phyloP scores from a whole-genome alignment of 169 alveolate species.

The Cyclospora cayetanensis region DNA sequence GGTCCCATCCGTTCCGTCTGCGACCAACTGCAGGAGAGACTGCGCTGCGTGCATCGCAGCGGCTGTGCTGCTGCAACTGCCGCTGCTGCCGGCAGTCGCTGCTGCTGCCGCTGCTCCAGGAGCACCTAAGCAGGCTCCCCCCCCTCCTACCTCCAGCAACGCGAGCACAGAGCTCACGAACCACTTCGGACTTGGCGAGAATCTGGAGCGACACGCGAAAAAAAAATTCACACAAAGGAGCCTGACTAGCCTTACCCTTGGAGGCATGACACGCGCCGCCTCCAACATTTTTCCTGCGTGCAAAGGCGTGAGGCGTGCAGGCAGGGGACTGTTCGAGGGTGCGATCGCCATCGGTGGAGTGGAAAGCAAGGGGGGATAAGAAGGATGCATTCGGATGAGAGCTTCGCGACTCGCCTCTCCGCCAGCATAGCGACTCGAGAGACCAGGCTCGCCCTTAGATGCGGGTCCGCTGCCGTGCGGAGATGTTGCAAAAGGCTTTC shows the following conservation, averaged over 20 bases:
- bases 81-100: background rate
- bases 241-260: background rate
- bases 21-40: background rate
- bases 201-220: background rate
- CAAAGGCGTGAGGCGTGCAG: no score
- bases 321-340: no score
- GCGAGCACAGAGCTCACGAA: conserved; percentile 8
- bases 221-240: background rate
- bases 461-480: conserved; percentile 86
- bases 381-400: background rate
- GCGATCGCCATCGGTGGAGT: no score
- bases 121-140: background rate
- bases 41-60: conserved; percentile 6
- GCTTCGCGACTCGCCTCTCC: conserved; percentile 87
- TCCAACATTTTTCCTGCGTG: no score
- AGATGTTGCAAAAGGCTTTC: conserved; percentile 89
- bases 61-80: conserved; percentile 2
- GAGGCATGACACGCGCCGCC: no score
- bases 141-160: conserved; percentile 16
- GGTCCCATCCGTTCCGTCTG: background rate
- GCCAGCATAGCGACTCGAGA: conserved; percentile 85
- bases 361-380: no score
- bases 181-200: conserved; percentile 36
- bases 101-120: background rate
- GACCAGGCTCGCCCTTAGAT: conserved; percentile 88